Evolutionary conservation across 306 rosid species (phyloP).

Genomic region (Vigna nakashimae): DNA sequence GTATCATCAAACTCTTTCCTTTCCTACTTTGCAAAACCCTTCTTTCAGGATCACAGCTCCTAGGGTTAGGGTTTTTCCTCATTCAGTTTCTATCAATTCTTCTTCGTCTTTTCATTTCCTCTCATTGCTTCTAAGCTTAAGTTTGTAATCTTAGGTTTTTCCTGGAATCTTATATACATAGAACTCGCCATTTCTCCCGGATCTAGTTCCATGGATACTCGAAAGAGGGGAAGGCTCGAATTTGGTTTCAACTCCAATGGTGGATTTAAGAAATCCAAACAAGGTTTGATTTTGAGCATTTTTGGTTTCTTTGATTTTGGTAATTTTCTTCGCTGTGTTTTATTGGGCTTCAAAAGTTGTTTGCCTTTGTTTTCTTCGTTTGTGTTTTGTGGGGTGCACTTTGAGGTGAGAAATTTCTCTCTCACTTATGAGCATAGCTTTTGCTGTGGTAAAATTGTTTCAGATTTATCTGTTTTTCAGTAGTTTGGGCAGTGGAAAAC

Average conservation of each 20-base stretch:
- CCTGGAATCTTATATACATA: background rate
- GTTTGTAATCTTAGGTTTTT: background rate
- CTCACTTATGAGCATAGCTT: background rate
- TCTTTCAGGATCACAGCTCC: constrained; percentile 22
- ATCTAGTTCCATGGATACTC: constrained; percentile 71
- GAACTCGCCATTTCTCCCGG: constrained; percentile 36
- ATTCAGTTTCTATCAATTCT: background rate
- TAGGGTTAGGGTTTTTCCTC: constrained; percentile 55
- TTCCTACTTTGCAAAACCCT: constrained; percentile 47
- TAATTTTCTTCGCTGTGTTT: background rate
- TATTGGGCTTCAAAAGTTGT: background rate
- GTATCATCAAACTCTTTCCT: background rate
- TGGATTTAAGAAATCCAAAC: constrained; percentile 68
- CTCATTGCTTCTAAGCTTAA: constrained; percentile 4
- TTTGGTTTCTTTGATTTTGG: background rate
- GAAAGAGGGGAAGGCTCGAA: constrained; percentile 76
- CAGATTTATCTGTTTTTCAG: constrained; percentile 7
- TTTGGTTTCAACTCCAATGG: constrained; percentile 61
- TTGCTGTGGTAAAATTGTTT: background rate
- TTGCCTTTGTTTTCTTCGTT: background rate
- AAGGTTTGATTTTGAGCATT: constrained; percentile 50
- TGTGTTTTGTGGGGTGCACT: constrained; percentile 2
- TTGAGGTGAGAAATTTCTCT: constrained; percentile 14
- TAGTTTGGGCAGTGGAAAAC: constrained; percentile 23
- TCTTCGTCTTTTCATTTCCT: background rate